Evolutionary conservation across 495 filamentous ascomycete genomes (phyloP), one percentile per base, ranked within the genome.

Genomic region (Parathielavia appendiculata): DNA sequence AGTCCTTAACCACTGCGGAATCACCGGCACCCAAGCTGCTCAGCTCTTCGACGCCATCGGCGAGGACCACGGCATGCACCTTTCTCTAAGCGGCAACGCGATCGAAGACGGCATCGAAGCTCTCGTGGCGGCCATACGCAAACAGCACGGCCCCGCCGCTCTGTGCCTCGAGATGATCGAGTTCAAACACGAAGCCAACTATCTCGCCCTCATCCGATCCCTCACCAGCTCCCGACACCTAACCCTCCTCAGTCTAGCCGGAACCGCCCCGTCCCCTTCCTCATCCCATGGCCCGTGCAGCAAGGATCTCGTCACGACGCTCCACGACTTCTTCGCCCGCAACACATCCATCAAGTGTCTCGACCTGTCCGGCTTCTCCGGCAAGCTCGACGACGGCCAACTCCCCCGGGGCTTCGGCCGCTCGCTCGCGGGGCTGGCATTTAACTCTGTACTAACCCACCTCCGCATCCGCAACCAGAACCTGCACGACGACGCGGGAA

Each of bases 331-430:
- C 73, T 89, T 98, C 60, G 83, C 86, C 30, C 76, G 84, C 53
- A 97, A 98, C 63, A 73, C 79, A 11, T 89, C 86, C 0, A 74
- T 98, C 13, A 80, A 84, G 56, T 88, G 84, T 54, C 73, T 98
- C 16, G 88, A 96, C 67, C 83, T 97, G 45, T 93, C 91, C 8
- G 93, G 93, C 6, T 93, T 95, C 67, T 87, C 87, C 61, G 88
- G 90, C 9, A 86, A 92, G 66, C 76, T 97, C 23, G 93, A 96
- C 67, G 88, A 90, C 46, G 86, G 89, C 1, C 84, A 88, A 44
- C 84, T 96, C 38, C 91, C 92, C 19, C 86, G 83, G 59, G 91
- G 90, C 4, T 81, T 97, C 51, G 90, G 87, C 36, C 78, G 85
- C 43, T 88, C 91, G 12, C 74, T 98, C 56, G 79, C 78, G 9